Percentiles rank a stretch among this genome's conserved stretches.
phyloP scores from a whole-genome alignment of 1,139 yeast species.

The Nadsonia commutata region DNA sequence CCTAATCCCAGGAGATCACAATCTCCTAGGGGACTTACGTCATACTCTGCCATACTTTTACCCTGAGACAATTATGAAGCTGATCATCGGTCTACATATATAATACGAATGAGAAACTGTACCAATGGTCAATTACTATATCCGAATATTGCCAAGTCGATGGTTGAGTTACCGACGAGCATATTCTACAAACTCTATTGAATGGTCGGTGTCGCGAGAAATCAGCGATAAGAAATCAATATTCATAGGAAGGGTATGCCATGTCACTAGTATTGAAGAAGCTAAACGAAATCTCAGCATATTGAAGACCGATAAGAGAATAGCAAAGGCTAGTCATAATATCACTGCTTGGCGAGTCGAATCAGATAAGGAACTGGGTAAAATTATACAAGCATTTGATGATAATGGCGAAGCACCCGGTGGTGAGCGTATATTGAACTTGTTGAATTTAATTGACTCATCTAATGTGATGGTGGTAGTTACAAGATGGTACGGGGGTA shows the following conservation, averaged over 20 bases:
- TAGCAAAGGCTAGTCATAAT: constrained; percentile 53
- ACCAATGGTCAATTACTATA: too few species aligned
- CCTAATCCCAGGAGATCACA: too few species aligned
- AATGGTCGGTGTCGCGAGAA: constrained; percentile 60
- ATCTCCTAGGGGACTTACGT: too few species aligned
- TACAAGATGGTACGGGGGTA: constrained; percentile 85
- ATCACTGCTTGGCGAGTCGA: constrained; percentile 72
- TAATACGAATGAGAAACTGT: too few species aligned
- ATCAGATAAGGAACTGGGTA: constrained; percentile 23
- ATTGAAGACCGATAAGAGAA: constrained; percentile 40
- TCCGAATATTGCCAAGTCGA: too few species aligned
- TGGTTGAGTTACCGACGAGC: too few species aligned
- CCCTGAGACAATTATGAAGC: too few species aligned
- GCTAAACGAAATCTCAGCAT: constrained; percentile 37
- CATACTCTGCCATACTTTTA: too few species aligned
- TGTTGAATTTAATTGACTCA: constrained; percentile 51
- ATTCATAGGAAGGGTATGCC: constrained; percentile 59
- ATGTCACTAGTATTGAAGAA: constrained; percentile 44
- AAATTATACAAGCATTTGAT: constrained; percentile 55
- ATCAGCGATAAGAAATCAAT: constrained; percentile 71
- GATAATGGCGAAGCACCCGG: constrained; percentile 96
- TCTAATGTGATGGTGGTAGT: constrained; percentile 79
- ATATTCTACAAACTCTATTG: neutral
- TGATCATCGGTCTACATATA: too few species aligned
- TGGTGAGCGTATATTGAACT: constrained; percentile 55